Evolutionary conservation across 2,329 filamentous ascomycete species (phyloP), one percentile per base, ranked within the genome.

Genomic region (Nannizziopsis barbatae): DNA sequence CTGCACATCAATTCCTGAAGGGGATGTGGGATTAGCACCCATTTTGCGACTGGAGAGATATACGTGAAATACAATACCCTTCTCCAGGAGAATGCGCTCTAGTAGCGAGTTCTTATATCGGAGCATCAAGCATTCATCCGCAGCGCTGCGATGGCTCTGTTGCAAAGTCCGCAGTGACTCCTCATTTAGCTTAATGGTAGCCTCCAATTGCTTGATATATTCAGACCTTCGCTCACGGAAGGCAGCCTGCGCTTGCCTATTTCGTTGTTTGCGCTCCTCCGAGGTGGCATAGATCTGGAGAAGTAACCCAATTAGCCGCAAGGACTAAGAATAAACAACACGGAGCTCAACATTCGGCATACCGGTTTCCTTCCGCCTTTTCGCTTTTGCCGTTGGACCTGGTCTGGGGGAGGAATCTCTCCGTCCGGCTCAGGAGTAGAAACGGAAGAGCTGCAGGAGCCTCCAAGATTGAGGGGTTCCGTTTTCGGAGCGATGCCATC

Each of bases 191-290:
- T 92, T 90, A 68, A 98, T 96, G 49, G 89, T 94, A 59, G 90
- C 87, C 71, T 98, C 92, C 20, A 98, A 78, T 68, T 98, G 92
- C 72, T 96, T 96, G 72, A 98, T 98, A 68, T 98, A 98, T 73
- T 98, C 92, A 48, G 90, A 96, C 51, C 92, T 83, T 56, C 92
- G 84, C 71, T 98, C 92, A 58, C 92, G 83, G 62, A 98, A 98
- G 50, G 92, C 92, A 48, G 92, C 92, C 70, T 98, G 92, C 42
- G 92, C 92, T 72, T 96, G 92, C 58, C 92, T 77, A 65, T 98
- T 98, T 56, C 92, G 81, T 71, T 96, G 92, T 73, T 98, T 96
- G 62, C 92, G 83, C 70, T 98, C 92, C 68, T 98, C 92, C 9
- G 92, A 96, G 32, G 92, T 98, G 47, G 92, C 92, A 75, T 98